A percentile compares a stretch with the other conserved stretches of the same genome.
These are phyloP conservation scores for Teratosphaeria nubilosa DNA, from an alignment of 2,329 filamentous ascomycete genomes.

Conservation along the genomic window DNA sequence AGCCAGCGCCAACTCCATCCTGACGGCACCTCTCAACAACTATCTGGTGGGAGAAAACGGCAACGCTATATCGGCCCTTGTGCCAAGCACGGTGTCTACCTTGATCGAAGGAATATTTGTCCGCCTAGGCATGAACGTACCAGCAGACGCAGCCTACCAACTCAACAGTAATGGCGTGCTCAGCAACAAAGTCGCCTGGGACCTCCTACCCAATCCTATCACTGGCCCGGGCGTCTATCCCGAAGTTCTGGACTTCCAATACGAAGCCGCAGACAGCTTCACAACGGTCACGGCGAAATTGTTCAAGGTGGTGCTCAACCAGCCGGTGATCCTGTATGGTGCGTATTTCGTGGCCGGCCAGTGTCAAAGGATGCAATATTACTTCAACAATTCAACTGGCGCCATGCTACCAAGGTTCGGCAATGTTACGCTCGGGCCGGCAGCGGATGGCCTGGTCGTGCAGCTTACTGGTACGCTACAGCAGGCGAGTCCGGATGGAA, in stretches of 20 bases:
- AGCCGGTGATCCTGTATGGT: conserved; percentile 6
- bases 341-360: conserved; percentile 5
- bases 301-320: conserved; percentile 14
- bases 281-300: conserved; percentile 5
- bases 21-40: not conserved
- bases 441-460: conserved; percentile 8
- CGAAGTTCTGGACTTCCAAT: conserved; percentile 12
- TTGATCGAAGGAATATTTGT: conserved; percentile 10
- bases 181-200: conserved; percentile 10
- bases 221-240: conserved; percentile 15
- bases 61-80: conserved; percentile 12
- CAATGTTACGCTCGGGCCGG: conserved; percentile 15
- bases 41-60: conserved; percentile 13
- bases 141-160: conserved; percentile 9
- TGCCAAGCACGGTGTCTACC: conserved; percentile 11
- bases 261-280: conserved; percentile 1
- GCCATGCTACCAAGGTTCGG: conserved; percentile 8
- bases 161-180: conserved; percentile 6
- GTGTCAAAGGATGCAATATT: conserved; percentile 17
- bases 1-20: conserved; percentile 1
- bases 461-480: conserved; percentile 6
- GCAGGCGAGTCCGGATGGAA: conserved; percentile 12
- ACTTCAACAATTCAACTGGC: conserved; percentile 15
- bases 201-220: conserved; percentile 12
- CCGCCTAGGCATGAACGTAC: conserved; percentile 12